A percentile compares a stretch with the other conserved stretches of the same genome.
Conservation (phyloP, 2,329 filamentous ascomycete species). For the Herpotrichia juniperi region DNA sequence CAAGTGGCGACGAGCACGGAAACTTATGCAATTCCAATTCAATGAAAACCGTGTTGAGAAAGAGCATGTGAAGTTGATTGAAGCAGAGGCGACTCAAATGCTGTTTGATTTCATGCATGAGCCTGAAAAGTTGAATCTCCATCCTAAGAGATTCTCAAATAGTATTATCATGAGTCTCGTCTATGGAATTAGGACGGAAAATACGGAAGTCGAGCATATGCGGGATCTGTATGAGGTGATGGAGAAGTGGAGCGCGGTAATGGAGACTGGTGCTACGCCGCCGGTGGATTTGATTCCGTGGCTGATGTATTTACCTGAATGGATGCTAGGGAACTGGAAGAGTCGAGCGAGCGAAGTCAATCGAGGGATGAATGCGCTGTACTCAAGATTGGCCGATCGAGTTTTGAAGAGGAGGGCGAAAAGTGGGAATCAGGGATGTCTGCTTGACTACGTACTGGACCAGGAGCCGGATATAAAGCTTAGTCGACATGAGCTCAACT, state of each 20-base stretch:
- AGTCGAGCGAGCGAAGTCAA: slow-evolving; percentile 16
- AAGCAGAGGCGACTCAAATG: slow-evolving; percentile 58
- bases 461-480: slow-evolving; percentile 10
- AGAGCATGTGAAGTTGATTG: slow-evolving; percentile 46
- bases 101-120: slow-evolving; percentile 50
- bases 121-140: slow-evolving; percentile 50
- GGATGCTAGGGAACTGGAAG: slow-evolving; percentile 18
- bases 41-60: slow-evolving; percentile 54
- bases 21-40: slow-evolving; percentile 13
- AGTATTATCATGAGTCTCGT: no score
- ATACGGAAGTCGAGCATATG: slow-evolving; percentile 30
- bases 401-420: slow-evolving; percentile 15
- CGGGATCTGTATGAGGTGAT: slow-evolving; percentile 47
- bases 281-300: slow-evolving; percentile 49
- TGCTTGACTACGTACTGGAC: slow-evolving; percentile 23
- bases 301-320: slow-evolving; percentile 46
- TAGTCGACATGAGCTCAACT: slow-evolving; percentile 35
- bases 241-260: slow-evolving; percentile 49
- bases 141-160: no score
- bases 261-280: slow-evolving; percentile 55
- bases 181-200: no score
- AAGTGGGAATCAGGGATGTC: slow-evolving; percentile 11
- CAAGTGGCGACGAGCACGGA: slow-evolving; percentile 55
- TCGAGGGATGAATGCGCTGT: slow-evolving; percentile 16
- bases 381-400: slow-evolving; percentile 13